phyloP scores from a whole-genome alignment of 495 filamentous ascomycete species.

The Penicillium subrubescens region DNA sequence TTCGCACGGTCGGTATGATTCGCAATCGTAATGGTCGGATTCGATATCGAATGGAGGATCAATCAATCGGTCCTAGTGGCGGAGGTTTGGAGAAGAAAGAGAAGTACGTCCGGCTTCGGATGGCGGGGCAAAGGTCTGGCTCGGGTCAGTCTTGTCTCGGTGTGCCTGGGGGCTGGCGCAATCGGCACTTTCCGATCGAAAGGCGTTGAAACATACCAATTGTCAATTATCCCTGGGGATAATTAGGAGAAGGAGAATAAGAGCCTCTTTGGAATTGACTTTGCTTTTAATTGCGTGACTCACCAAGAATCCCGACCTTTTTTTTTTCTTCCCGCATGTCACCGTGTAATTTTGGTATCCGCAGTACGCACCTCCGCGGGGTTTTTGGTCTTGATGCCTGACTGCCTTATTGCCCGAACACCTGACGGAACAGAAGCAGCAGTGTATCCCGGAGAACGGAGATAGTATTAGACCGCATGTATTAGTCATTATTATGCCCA shows the following conservation, averaged over 20 bases:
- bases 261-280: slow-evolving; percentile 7
- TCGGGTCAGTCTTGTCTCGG: slow-evolving; percentile 28
- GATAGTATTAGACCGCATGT: too few species aligned
- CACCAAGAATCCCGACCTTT: slow-evolving; percentile 9
- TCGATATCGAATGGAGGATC: slow-evolving; percentile 17
- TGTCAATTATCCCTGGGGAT: neutral
- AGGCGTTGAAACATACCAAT: slow-evolving; percentile 1
- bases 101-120: slow-evolving; percentile 28
- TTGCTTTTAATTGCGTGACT: slow-evolving; percentile 12
- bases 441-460: too few species aligned
- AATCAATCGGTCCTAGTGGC: slow-evolving; percentile 17
- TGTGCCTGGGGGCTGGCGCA: slow-evolving; percentile 7
- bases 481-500: too few species aligned
- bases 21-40: slow-evolving; percentile 11
- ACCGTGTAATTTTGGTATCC: slow-evolving; percentile 13
- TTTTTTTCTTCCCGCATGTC: slow-evolving; percentile 14
- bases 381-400: slow-evolving; percentile 1
- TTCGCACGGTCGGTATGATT: slow-evolving; percentile 1
- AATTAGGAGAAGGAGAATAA: neutral
- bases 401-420: slow-evolving; percentile 3
- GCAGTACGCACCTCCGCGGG: slow-evolving; percentile 5
- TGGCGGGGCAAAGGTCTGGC: slow-evolving; percentile 26
- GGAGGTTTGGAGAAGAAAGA: slow-evolving; percentile 24
- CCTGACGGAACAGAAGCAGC: too few species aligned
- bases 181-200: neutral